phyloP scores from a whole-genome alignment of 768 basidiomycete genomes.

The Trametes coccinea region DNA sequence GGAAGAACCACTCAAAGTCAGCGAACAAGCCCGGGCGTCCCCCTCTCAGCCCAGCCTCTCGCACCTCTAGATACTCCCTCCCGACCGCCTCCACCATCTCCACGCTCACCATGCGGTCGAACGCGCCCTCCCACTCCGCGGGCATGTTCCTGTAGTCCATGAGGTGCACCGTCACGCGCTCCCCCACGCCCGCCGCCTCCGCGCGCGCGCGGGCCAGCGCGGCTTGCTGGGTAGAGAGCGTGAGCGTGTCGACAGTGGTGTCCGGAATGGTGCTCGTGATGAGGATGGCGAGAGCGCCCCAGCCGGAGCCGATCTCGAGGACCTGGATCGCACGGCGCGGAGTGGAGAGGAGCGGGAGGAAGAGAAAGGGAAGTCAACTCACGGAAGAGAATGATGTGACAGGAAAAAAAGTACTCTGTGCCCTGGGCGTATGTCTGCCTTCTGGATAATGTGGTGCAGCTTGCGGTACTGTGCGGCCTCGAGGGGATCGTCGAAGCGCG shows the following conservation, averaged over 20 bases:
- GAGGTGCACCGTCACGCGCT: conserved; percentile 63
- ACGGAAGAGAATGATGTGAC: too few relatives aligned
- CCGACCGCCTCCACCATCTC: conserved; percentile 83
- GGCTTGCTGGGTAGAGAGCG: conserved; percentile 68
- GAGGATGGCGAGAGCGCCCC: conserved; percentile 71
- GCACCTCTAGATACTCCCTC: conserved; percentile 56
- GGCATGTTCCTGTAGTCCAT: conserved; percentile 75
- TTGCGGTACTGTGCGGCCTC: conserved; percentile 48
- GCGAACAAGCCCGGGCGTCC: too few relatives aligned
- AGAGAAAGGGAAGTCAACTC: neutral
- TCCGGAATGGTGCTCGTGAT: conserved; percentile 54
- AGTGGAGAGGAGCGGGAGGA: neutral
- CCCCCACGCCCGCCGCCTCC: conserved; percentile 47
- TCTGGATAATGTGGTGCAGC: conserved; percentile 60
- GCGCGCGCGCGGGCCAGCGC: conserved; percentile 57
- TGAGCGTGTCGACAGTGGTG: conserved; percentile 69
- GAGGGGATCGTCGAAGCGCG: conserved; percentile 21
- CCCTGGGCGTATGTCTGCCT: conserved; percentile 59
- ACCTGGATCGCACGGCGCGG: conserved; percentile 36
- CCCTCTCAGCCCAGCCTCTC: too few relatives aligned
- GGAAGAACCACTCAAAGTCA: neutral
- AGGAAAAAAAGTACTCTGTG: too few relatives aligned
- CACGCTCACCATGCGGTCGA: conserved; percentile 70
- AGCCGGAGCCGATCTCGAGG: conserved; percentile 78
- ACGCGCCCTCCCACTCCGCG: conserved; percentile 58